Percentiles rank a stretch among this genome's conserved stretches.
Evolutionary conservation across 768 basidiomycete genomes (phyloP).

Genomic region (Pisolithus microcarpus): DNA sequence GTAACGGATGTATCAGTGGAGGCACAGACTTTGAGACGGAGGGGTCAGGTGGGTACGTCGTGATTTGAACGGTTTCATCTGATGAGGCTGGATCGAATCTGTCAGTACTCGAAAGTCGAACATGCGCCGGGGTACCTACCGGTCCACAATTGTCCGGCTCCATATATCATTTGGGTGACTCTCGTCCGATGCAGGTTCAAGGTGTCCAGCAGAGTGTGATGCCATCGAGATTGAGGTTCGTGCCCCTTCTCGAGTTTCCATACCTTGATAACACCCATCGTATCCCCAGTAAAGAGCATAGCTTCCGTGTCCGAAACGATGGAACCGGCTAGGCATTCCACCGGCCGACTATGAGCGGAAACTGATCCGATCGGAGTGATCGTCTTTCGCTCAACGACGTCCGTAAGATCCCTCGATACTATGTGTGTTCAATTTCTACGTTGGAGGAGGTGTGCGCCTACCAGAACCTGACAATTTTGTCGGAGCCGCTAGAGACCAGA

Average conservation of each 20-base stretch:
- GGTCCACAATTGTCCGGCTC: slow-evolving; percentile 79
- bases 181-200: slow-evolving; percentile 73
- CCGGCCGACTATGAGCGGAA: slow-evolving; percentile 81
- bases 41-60: slow-evolving; percentile 35
- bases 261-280: slow-evolving; percentile 80
- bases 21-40: slow-evolving; percentile 30
- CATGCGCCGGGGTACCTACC: slow-evolving; percentile 38
- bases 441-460: slow-evolving; percentile 28
- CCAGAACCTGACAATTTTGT: slow-evolving; percentile 86
- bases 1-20: slow-evolving; percentile 51
- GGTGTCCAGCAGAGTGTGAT: slow-evolving; percentile 45
- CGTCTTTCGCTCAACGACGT: slow-evolving; percentile 32
- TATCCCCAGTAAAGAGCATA: slow-evolving; percentile 78
- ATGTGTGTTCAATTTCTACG: background rate
- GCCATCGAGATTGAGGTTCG: slow-evolving; percentile 41
- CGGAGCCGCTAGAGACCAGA: slow-evolving; percentile 82
- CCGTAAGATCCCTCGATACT: slow-evolving; percentile 54
- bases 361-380: slow-evolving; percentile 58
- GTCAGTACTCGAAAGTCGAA: background rate
- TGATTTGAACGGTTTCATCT: slow-evolving; percentile 75
- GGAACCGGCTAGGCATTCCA: slow-evolving; percentile 68
- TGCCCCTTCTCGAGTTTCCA: slow-evolving; percentile 58
- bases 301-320: slow-evolving; percentile 37
- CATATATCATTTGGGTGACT: slow-evolving; percentile 65
- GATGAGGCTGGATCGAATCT: slow-evolving; percentile 58